phyloP scores from a whole-genome alignment of 2,329 filamentous ascomycete genomes.

The Phialemoniopsis sp. region DNA sequence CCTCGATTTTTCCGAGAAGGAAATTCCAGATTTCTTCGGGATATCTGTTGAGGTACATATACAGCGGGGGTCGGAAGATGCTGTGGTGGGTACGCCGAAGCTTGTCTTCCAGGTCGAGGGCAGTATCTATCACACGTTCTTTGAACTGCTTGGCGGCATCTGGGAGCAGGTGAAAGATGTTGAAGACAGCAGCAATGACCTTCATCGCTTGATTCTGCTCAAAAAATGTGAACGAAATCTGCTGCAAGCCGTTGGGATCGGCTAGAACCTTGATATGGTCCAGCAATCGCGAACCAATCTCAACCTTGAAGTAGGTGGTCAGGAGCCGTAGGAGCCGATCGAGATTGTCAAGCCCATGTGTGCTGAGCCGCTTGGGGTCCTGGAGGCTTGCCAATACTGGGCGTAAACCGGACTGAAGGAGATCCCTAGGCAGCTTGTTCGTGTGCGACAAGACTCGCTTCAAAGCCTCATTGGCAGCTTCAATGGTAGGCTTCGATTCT shows the following conservation, averaged over 20 bases:
- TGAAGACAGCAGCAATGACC: slow-evolving; percentile 89
- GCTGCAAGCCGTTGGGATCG: slow-evolving; percentile 74
- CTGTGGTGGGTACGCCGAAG: slow-evolving; percentile 84
- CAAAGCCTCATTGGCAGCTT: slow-evolving; percentile 86
- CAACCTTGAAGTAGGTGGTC: slow-evolving; percentile 98
- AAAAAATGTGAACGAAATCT: slow-evolving; percentile 89
- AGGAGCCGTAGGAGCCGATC: slow-evolving; percentile 84
- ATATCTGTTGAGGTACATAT: slow-evolving; percentile 92
- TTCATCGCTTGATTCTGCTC: slow-evolving; percentile 93
- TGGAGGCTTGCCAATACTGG: slow-evolving; percentile 97
- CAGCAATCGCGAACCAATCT: slow-evolving; percentile 88
- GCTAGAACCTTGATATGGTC: slow-evolving; percentile 92
- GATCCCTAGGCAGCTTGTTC: slow-evolving; percentile 88
- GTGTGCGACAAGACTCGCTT: slow-evolving; percentile 84
- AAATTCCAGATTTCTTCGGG: slow-evolving; percentile 82
- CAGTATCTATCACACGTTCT: slow-evolving; percentile 81
- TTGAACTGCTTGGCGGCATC: slow-evolving; percentile 88
- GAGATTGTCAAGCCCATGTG: slow-evolving; percentile 85
- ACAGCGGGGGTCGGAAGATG: slow-evolving; percentile 84
- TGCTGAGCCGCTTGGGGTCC: slow-evolving; percentile 84
- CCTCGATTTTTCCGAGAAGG: slow-evolving; percentile 74
- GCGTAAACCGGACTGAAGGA: slow-evolving; percentile 88
- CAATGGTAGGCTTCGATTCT: slow-evolving; percentile 86
- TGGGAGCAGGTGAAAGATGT: slow-evolving; percentile 95
- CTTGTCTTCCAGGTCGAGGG: slow-evolving; percentile 82